Evolutionary conservation across 129 eudicot genomes (phyloP), one percentile per base, ranked within the genome.

Genomic region (carrot (Daucus carota)): DNA sequence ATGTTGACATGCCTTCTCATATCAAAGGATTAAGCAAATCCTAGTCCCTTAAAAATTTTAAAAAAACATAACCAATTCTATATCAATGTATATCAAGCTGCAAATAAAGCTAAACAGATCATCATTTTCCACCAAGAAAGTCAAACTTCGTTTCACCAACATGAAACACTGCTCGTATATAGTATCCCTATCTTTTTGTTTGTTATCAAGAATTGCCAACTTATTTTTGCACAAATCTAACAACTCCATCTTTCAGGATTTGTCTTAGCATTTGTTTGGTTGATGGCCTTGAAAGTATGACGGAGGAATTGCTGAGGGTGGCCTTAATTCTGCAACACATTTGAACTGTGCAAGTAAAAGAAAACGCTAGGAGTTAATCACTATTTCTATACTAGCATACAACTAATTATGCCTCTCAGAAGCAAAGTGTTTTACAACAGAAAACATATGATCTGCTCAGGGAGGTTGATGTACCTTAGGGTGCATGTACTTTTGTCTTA

Each of bases 401-500:
- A 70, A 31, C 50, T 44, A 70, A 50, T 68, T 70, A 24, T 40
- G 48, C 34, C 40, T 20, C 50, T 70, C 74, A 4, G 1, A 6
- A 40, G 47, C 3, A n/a, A 22, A 38, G 4, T 48, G 34, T 62
- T 6, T 3, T 62, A 29, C 68, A 62, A 28, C 20, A 28, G 36
- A 28, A 28, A 48, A n/a, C 29, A 31, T 72, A 6, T 22, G 57
- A 43, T 72, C 14, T 34, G 14, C n/a, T 42, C 20, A 48, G 41
- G 43, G 31, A 66, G n/a, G 26, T 31, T 40, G 33, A 34, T 43
- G 47, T 86, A 90, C 98, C 97, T 89, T 91, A 41, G 83, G 87
- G 0, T 91, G 83, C 26, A 80, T 82, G 81, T 91, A 94, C 79
- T 94, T 94, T 72, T 83, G 88, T 69, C 88, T 78, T 73, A 89